A percentile compares a stretch with the other conserved stretches of the same genome.
These are phyloP conservation scores for Eustoma russellianum DNA, from an alignment of 257 asterid genomes.

Conservation along the genomic window DNA sequence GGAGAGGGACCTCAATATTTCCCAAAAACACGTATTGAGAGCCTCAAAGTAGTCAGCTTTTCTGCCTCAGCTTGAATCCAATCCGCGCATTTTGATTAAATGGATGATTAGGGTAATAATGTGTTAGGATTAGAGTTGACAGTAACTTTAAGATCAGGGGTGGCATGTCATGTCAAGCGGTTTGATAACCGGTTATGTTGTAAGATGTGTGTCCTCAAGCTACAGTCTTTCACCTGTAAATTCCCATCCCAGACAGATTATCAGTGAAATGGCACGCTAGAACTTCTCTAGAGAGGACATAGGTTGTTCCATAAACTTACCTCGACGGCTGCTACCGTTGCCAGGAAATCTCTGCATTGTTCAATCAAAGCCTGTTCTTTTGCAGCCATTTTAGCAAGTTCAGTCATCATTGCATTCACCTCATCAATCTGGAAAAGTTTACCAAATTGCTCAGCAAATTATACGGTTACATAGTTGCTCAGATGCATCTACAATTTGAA, in stretches of 20 bases:
- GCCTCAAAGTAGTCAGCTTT: slow-evolving; percentile 27
- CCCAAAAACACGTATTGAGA: no score
- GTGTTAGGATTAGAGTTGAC: slow-evolving; percentile 43
- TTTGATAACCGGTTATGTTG: slow-evolving; percentile 55
- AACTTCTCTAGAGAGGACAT: no score
- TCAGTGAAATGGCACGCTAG: no score
- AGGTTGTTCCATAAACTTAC: slow-evolving; percentile 19
- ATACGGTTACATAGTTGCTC: no score
- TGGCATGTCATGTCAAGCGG: slow-evolving; percentile 15
- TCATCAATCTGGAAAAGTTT: slow-evolving; percentile 48
- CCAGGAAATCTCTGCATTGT: slow-evolving; percentile 55
- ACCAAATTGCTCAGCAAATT: background rate
- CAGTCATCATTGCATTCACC: slow-evolving; percentile 47
- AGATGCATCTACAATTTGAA: no score
- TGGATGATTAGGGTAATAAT: slow-evolving; percentile 24
- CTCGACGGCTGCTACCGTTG: slow-evolving; percentile 61
- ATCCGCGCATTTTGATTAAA: slow-evolving; percentile 29
- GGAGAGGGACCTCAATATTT: no score
- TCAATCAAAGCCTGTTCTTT: slow-evolving; percentile 65
- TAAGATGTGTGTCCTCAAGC: slow-evolving; percentile 71
- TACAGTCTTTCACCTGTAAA: slow-evolving; percentile 68
- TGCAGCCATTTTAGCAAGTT: slow-evolving; percentile 57
- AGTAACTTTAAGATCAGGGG: slow-evolving; percentile 28
- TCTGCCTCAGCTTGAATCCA: slow-evolving; percentile 12
- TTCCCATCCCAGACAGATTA: background rate